Percentiles rank a stretch among this genome's conserved stretches.
Conservation (phyloP, 768 basidiomycete species). For the Basidioascus undulatus region DNA sequence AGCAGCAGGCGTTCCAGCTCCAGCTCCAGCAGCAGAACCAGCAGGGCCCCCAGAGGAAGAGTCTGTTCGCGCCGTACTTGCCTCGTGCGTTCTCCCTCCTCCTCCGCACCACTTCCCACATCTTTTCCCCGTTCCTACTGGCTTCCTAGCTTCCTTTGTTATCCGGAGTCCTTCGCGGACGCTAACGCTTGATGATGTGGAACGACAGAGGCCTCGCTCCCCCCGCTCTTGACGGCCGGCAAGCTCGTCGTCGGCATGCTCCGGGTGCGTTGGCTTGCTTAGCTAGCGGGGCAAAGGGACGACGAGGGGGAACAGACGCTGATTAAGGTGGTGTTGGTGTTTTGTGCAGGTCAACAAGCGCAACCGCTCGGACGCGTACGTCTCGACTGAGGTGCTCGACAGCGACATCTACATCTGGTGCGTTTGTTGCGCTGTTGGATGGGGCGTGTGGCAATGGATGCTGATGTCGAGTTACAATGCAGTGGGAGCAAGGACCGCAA, state of each 20-base stretch:
- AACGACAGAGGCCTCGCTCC: conserved; percentile 82
- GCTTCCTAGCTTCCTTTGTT: no score
- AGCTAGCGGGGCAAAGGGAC: no score
- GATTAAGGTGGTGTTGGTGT: background rate
- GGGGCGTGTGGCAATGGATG: no score
- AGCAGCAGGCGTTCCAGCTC: conserved; percentile 70
- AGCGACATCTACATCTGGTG: conserved; percentile 91
- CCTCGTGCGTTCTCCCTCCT: conserved; percentile 88
- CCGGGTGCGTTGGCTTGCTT: no score
- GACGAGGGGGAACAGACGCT: conserved; percentile 3
- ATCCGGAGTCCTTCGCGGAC: no score
- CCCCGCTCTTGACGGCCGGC: conserved; percentile 83
- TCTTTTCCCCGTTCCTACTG: conserved; percentile 86
- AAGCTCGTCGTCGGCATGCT: conserved; percentile 93
- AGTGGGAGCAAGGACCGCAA: conserved; percentile 89
- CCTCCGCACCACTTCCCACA: conserved; percentile 79
- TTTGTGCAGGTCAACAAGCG: conserved; percentile 51
- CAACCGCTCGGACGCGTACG: conserved; percentile 94
- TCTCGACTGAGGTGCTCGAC: conserved; percentile 90
- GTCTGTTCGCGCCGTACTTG: conserved; percentile 91
- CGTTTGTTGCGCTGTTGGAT: background rate
- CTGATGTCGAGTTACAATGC: background rate
- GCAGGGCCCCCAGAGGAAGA: conserved; percentile 57
- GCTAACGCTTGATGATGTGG: no score
- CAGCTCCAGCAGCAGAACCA: conserved; percentile 66